These are phyloP conservation scores for Cicer arietinum DNA, from an alignment of 306 rosid species.

Conservation along the genomic window DNA sequence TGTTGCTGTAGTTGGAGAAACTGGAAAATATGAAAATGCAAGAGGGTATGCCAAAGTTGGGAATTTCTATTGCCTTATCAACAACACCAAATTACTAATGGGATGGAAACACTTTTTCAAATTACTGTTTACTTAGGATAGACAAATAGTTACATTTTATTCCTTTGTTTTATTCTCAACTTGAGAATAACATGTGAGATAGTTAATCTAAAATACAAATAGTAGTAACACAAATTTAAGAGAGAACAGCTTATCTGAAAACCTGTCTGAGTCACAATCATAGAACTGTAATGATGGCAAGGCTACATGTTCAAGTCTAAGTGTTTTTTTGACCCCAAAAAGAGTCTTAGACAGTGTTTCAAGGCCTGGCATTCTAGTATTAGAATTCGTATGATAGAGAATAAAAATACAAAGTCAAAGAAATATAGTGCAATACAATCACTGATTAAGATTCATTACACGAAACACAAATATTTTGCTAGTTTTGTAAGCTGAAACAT, in stretches of 20 bases:
- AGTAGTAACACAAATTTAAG: too few relatives aligned
- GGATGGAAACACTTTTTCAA: conserved; percentile 43
- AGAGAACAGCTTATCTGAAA: neutral
- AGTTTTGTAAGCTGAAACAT: neutral
- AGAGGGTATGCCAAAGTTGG: conserved; percentile 53
- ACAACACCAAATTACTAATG: conserved; percentile 19
- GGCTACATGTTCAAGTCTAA: neutral
- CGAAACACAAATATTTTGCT: too few relatives aligned
- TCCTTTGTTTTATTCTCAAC: too few relatives aligned
- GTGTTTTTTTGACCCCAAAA: too few relatives aligned
- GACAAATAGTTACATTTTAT: neutral
- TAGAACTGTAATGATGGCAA: neutral
- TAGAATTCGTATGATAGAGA: neutral
- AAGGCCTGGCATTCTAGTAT: neutral
- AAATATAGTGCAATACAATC: neutral
- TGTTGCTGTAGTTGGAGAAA: conserved; percentile 55
- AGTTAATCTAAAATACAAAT: too few relatives aligned
- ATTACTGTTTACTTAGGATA: conserved; percentile 42
- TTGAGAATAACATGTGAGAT: too few relatives aligned
- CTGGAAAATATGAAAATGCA: conserved; percentile 48
- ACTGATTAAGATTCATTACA: too few relatives aligned
- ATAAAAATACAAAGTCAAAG: neutral
- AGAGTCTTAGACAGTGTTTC: neutral
- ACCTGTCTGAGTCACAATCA: neutral
- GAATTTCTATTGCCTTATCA: conserved; percentile 26